These are phyloP conservation scores for Fusarium succisae DNA, from an alignment of 2,329 filamentous ascomycete genomes.

Conservation along the genomic window DNA sequence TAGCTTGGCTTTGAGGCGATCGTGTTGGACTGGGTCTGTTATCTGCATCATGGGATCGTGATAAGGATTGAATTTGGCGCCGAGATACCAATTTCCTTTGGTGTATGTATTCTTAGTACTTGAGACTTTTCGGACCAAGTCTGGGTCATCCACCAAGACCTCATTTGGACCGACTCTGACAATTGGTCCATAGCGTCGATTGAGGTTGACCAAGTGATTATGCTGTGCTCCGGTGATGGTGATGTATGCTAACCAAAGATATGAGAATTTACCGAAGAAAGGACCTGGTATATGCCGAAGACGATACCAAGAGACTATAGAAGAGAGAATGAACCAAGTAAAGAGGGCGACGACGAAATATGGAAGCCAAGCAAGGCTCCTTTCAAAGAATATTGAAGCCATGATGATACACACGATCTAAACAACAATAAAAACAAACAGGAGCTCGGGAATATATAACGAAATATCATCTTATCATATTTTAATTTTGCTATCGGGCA, in stretches of 20 bases:
- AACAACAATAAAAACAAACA: background rate
- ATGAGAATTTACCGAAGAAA: background rate
- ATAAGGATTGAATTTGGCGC: background rate
- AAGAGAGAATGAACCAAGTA: background rate
- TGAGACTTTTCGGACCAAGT: background rate
- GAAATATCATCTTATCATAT: too few species aligned
- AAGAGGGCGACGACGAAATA: background rate
- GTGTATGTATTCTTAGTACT: background rate
- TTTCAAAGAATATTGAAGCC: background rate
- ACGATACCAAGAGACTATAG: background rate
- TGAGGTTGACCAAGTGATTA: background rate
- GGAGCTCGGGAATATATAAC: background rate
- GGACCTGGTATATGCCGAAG: background rate
- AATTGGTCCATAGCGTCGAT: background rate
- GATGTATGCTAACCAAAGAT: background rate
- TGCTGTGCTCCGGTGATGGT: background rate
- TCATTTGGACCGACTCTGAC: background rate
- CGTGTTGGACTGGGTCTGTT: background rate
- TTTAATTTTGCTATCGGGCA: background rate
- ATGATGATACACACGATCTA: too few species aligned
- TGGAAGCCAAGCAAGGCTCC: background rate
- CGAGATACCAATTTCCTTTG: background rate
- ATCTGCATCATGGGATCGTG: background rate
- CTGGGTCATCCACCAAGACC: background rate
- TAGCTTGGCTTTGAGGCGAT: background rate